Conservation (phyloP, 768 basidiomycete species). For the Phaeolepiota aurea region DNA sequence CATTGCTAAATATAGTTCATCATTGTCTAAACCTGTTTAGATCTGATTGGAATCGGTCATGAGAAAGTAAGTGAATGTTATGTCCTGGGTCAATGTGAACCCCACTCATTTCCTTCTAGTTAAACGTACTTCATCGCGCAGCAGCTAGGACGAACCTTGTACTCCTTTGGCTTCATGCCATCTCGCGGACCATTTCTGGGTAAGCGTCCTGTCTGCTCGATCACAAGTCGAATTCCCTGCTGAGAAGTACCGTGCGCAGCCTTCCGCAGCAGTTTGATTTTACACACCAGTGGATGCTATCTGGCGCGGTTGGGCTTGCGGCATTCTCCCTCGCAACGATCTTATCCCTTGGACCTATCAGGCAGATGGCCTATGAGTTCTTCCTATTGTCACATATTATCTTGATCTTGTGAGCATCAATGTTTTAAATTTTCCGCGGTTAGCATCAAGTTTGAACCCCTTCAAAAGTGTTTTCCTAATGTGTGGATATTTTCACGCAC, state of each 20-base stretch:
- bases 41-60: constrained; percentile 44
- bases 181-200: constrained; percentile 19
- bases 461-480: constrained; percentile 28
- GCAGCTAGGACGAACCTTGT: constrained; percentile 31
- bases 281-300: constrained; percentile 25
- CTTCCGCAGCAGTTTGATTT: constrained; percentile 26
- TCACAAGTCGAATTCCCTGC: not conserved
- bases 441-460: constrained; percentile 12
- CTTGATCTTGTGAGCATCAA: constrained; percentile 20
- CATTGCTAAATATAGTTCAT: not conserved
- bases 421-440: constrained; percentile 4
- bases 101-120: constrained; percentile 13
- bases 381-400: constrained; percentile 26
- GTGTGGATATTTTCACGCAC: constrained; percentile 27
- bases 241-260: constrained; percentile 11
- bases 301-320: constrained; percentile 19
- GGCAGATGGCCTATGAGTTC: constrained; percentile 31
- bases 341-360: constrained; percentile 29
- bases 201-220: constrained; percentile 6
- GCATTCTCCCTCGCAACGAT: constrained; percentile 27
- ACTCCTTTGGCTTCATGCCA: constrained; percentile 35
- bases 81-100: not conserved
- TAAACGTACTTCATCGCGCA: constrained; percentile 37
- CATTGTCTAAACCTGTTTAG: constrained; percentile 13
- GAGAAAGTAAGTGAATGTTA: constrained; percentile 28